Evolutionary conservation across 164 flowering plant species (phyloP).

Genomic region (Chimonanthus praecox): DNA sequence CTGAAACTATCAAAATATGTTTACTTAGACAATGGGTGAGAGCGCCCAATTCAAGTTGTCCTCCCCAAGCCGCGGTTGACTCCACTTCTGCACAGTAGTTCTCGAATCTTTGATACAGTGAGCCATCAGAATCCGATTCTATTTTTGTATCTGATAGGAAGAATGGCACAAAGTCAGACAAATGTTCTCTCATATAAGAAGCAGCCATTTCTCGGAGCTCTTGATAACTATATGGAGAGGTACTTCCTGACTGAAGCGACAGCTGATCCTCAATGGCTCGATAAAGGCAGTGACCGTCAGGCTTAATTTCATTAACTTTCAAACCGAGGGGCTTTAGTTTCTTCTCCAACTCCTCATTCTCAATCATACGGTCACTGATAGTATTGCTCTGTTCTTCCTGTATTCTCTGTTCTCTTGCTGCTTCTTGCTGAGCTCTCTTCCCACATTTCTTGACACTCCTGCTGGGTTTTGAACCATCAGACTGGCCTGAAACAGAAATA

Average conservation of each 20-base stretch:
- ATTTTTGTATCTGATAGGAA: constrained; percentile 54
- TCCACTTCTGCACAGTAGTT: constrained; percentile 76
- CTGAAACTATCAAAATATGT: constrained; percentile 73
- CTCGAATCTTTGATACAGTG: constrained; percentile 55
- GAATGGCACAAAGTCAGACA: constrained; percentile 72
- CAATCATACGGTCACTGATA: constrained; percentile 64
- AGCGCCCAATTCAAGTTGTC: constrained; percentile 91
- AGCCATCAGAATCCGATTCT: constrained; percentile 43
- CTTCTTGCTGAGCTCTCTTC: constrained; percentile 90
- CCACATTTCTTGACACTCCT: constrained; percentile 65
- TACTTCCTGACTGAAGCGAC: constrained; percentile 47
- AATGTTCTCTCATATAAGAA: constrained; percentile 65
- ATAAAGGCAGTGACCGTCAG: constrained; percentile 93
- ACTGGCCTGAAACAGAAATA: constrained; percentile 44
- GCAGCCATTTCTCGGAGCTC: constrained; percentile 79
- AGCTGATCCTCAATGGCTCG: constrained; percentile 88
- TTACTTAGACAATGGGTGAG: constrained; percentile 74
- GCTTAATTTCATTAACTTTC: constrained; percentile 70
- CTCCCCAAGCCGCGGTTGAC: constrained; percentile 91
- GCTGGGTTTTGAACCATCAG: constrained; percentile 61
- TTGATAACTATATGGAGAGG: constrained; percentile 53
- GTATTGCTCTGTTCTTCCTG: constrained; percentile 75
- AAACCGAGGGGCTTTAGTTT: constrained; percentile 79
- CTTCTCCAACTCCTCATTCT: constrained; percentile 54
- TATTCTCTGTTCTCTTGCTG: constrained; percentile 81